Conservation (phyloP, 2,329 filamentous ascomycete species). For the Chaetoscypha palmicola region DNA sequence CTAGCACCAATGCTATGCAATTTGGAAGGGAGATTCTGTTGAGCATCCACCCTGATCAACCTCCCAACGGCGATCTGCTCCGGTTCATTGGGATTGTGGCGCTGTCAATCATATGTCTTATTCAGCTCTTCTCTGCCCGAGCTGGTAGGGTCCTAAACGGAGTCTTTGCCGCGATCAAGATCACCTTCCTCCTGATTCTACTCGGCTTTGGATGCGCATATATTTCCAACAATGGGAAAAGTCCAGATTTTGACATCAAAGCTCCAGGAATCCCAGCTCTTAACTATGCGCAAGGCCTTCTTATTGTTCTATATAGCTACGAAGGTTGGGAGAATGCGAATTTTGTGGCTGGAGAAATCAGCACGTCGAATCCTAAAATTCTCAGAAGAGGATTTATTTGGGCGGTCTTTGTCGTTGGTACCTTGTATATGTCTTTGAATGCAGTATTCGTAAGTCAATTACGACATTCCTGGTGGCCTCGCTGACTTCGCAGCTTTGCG, state of each 20-base stretch:
- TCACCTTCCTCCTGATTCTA: not conserved
- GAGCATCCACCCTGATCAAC: conserved; percentile 6
- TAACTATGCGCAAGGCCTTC: not conserved
- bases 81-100: conserved; percentile 25
- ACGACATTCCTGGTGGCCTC: not conserved
- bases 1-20: conserved; percentile 25
- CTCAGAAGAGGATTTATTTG: conserved; percentile 5
- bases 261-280: not conserved
- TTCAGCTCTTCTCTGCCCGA: conserved; percentile 8
- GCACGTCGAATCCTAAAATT: not conserved
- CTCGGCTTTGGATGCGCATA: not conserved
- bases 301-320: conserved; percentile 6
- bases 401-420: conserved; percentile 1
- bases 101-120: conserved; percentile 3
- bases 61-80: conserved; percentile 22
- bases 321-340: conserved; percentile 11
- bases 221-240: not conserved
- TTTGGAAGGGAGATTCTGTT: conserved; percentile 26
- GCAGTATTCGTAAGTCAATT: conserved; percentile 6
- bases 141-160: conserved; percentile 4
- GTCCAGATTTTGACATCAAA: not conserved
- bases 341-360: conserved; percentile 10
- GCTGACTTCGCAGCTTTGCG: not conserved
- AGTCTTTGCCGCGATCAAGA: conserved; percentile 5
- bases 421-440: conserved; percentile 4